Conservation (phyloP, 257 asterid species). For the Lavandula angustifolia region DNA sequence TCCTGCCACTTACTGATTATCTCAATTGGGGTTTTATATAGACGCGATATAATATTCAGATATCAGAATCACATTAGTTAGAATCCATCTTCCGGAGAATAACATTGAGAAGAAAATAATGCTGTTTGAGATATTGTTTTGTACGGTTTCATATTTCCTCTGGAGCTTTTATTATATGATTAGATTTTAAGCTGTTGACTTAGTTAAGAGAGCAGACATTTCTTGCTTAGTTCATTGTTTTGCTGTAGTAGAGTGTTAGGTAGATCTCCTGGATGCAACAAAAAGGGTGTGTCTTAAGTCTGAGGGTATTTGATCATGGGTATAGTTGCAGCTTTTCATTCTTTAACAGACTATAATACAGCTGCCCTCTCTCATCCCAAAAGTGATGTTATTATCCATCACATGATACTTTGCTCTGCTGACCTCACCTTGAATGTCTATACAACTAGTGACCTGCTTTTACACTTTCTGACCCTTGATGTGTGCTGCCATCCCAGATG, state of each 20-base stretch:
- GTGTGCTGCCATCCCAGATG: conserved; percentile 40
- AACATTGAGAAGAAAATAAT: not conserved
- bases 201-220: not conserved
- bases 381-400: conserved; percentile 10
- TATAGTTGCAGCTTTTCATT: not conserved
- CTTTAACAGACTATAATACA: not conserved
- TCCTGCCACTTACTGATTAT: not conserved
- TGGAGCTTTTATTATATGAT: not conserved
- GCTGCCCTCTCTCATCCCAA: conserved; percentile 7
- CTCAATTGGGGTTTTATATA: not conserved
- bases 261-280: not conserved
- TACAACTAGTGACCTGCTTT: conserved; percentile 1
- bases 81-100: too few species aligned
- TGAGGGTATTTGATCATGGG: not conserved
- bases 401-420: not conserved
- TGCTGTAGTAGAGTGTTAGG: conserved; percentile 13
- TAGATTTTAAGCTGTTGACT: not conserved
- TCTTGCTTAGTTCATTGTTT: conserved; percentile 14
- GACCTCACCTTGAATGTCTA: not conserved
- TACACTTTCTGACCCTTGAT: conserved; percentile 28
- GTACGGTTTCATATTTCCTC: not conserved
- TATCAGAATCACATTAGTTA: not conserved
- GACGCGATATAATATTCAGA: conserved; percentile 4
- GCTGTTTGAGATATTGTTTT: not conserved
- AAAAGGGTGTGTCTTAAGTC: not conserved